Conservation (phyloP, 164 flowering plant species). For the Santalum album region DNA sequence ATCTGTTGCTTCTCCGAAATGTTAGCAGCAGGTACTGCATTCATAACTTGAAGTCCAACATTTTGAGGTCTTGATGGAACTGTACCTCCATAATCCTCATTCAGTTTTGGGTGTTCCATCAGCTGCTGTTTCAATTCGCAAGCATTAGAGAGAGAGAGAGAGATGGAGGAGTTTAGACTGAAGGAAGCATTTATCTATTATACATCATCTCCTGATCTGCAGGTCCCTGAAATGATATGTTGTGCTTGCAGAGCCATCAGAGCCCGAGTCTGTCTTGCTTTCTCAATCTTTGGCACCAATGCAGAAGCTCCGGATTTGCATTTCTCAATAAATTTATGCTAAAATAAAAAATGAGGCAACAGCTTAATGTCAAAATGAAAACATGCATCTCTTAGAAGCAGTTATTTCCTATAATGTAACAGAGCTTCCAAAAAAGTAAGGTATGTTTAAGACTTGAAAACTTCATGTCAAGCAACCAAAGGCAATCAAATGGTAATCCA, state of each 20-base stretch:
- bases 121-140: constrained; percentile 35
- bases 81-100: constrained; percentile 74
- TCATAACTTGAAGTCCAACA: constrained; percentile 17
- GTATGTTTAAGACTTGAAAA: no score
- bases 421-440: no score
- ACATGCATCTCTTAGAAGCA: no score
- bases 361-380: constrained; percentile 5
- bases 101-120: constrained; percentile 32
- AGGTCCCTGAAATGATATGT: constrained; percentile 26
- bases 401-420: no score
- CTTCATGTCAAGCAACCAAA: no score
- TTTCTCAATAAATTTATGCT: constrained; percentile 96
- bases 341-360: not conserved
- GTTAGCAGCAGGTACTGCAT: constrained; percentile 15
- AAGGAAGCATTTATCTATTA: constrained; percentile 2
- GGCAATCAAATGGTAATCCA: not conserved
- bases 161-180: not conserved
- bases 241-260: constrained; percentile 55
- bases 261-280: constrained; percentile 65
- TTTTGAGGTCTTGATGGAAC: constrained; percentile 65
- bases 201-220: constrained; percentile 41
- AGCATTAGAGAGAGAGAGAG: not conserved
- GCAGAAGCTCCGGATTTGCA: constrained; percentile 77
- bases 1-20: constrained; percentile 17
- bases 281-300: constrained; percentile 79